Conservation (phyloP, 176 grass and related monocot genomes). For the Rhynchospora tenuis region DNA sequence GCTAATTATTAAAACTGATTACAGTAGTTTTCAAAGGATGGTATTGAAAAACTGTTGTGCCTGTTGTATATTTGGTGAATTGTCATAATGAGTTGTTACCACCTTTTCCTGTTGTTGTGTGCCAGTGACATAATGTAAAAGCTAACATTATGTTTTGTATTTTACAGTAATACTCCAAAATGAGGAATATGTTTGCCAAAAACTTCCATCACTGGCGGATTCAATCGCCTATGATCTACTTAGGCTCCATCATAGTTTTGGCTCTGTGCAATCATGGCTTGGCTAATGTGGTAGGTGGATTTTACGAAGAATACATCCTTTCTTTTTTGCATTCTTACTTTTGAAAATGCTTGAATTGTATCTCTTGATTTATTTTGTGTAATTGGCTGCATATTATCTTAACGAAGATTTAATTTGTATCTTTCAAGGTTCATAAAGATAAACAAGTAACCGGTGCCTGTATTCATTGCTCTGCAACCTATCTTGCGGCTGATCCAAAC, state of each 20-base stretch:
- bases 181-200: no score
- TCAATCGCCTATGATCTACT: background rate
- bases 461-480: slow-evolving; percentile 35
- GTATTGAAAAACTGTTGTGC: background rate
- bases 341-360: background rate
- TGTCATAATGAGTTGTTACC: background rate
- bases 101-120: background rate
- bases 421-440: background rate
- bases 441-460: slow-evolving; percentile 21
- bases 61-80: background rate
- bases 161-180: background rate
- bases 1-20: background rate
- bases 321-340: no score
- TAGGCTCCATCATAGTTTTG: background rate
- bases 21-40: background rate
- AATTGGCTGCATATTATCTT: background rate
- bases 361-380: background rate
- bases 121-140: background rate
- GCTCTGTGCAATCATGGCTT: background rate
- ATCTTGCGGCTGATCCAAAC: slow-evolving; percentile 26
- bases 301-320: background rate
- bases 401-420: background rate
- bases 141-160: background rate
- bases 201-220: no score
- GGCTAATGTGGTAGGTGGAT: background rate